Evolutionary conservation across 2,329 filamentous ascomycete species (phyloP).

Genomic region (Aspergillus fructus): DNA sequence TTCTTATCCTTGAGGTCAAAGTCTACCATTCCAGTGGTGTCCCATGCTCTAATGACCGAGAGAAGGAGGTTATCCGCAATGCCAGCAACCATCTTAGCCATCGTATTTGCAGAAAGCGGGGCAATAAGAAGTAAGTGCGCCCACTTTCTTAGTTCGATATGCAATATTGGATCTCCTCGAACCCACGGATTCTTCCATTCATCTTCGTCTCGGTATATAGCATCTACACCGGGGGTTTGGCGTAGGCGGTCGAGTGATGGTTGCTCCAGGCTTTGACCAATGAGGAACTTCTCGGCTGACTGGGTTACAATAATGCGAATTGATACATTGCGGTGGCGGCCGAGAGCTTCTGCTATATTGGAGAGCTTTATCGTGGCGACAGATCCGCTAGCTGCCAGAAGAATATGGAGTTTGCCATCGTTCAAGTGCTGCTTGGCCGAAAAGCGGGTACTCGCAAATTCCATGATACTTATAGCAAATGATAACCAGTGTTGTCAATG

Average conservation of each 20-base stretch:
- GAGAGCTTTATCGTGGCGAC: constrained; percentile 88
- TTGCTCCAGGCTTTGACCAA: constrained; percentile 74
- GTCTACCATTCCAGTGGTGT: constrained; percentile 65
- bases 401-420: constrained; percentile 29
- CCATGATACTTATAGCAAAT: neutral
- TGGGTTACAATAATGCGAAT: constrained; percentile 82
- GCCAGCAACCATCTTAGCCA: constrained; percentile 80
- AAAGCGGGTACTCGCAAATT: constrained; percentile 8
- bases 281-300: constrained; percentile 72
- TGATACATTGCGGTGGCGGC: constrained; percentile 56
- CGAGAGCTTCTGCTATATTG: constrained; percentile 56
- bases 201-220: constrained; percentile 76
- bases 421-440: constrained; percentile 19
- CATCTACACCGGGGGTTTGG: constrained; percentile 70
- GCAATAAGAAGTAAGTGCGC: constrained; percentile 77
- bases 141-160: constrained; percentile 85
- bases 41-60: constrained; percentile 83
- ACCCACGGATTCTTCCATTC: constrained; percentile 82
- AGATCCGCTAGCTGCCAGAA: constrained; percentile 67
- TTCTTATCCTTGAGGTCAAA: constrained; percentile 34
- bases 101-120: constrained; percentile 77
- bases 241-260: constrained; percentile 63
- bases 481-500: no score
- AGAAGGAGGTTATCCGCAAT: constrained; percentile 73
- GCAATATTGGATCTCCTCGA: constrained; percentile 75